Base-by-base conservation (phyloP, 768 basidiomycete species). In the Collybia nuda region DNA sequence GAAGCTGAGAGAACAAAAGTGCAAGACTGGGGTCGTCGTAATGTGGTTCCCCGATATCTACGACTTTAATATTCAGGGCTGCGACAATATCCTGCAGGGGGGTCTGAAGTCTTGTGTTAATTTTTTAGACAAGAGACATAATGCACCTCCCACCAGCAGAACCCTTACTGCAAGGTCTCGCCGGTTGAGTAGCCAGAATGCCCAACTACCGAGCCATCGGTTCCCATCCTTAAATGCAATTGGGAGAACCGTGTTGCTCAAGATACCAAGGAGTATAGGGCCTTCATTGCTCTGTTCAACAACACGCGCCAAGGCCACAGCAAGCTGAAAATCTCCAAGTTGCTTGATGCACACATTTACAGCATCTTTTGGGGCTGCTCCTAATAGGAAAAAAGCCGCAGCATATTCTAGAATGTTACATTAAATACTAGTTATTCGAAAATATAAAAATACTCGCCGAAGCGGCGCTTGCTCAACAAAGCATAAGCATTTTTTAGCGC, bases 401-500 rank as follows among this genome's bases (percentile, higher is more conserved):
- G 97, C 95, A 62, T 98, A 98, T 64, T 93, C 97, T 98, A 62
- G 11, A 17, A 6, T 49, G 15, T 19, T 24, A 21, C 22, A 15
- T 39, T 15, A 56, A 24, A 36, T 23, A 38, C 37, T 19, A 47
- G 28, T 44, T 3, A n/a, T 41, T 9, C 8, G 6, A 39, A 24
- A 24, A n/a, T 15, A 19, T 24, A 39, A 3, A 28, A 19, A 35
- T 5, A 70, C 87, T 38, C 43, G 95, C 96, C 93, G 62, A 90
- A 98, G 23, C 97, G 82, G 51, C 87, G 90, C 72, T 96, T 98
- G 61, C 89, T 78, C 51, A 99, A 66, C 38, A 99, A 70, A 0
- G 93, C 91, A 68, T 86, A 99, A 6, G 97, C 97, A 65, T 99
- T 99, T 74, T 99, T 99, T 51, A 91, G 69, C 1, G 97, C 97